A percentile compares a stretch with the other conserved stretches of the same genome.
These are phyloP conservation scores for Cladosporium austrohemisphaericum DNA, from an alignment of 2,329 filamentous ascomycete genomes.

Conservation along the genomic window DNA sequence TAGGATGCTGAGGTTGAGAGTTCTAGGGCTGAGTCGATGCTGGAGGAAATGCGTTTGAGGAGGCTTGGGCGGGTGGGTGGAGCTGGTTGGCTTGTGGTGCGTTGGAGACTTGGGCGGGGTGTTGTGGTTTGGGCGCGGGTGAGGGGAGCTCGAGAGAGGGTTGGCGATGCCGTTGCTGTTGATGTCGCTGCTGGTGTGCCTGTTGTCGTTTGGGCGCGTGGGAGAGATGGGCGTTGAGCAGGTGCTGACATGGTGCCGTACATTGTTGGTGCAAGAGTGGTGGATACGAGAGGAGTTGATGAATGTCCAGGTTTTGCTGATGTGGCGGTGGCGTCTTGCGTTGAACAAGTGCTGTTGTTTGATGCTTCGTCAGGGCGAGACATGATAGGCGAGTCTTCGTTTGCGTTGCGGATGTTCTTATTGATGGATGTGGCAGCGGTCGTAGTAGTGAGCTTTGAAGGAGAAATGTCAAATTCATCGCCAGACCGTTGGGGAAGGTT, in stretches of 20 bases:
- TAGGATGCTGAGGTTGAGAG: conserved; percentile 19
- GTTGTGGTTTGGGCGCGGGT: neutral
- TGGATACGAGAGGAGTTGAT: neutral
- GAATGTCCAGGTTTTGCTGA: too few species aligned
- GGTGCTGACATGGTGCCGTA: neutral
- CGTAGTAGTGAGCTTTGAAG: too few species aligned
- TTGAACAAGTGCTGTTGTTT: neutral
- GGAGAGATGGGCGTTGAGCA: neutral
- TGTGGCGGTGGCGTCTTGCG: too few species aligned
- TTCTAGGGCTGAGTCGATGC: conserved; percentile 19
- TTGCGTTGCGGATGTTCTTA: too few species aligned
- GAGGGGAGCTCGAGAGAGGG: too few species aligned
- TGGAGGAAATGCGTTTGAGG: conserved; percentile 1
- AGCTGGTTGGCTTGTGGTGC: neutral
- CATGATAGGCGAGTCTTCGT: too few species aligned
- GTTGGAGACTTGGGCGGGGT: neutral
- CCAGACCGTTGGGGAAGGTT: too few species aligned
- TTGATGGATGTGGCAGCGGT: too few species aligned
- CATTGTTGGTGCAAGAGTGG: neutral
- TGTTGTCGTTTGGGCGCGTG: neutral
- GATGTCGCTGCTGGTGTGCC: neutral
- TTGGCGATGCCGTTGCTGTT: neutral
- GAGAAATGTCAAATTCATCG: too few species aligned
- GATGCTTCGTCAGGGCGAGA: too few species aligned
- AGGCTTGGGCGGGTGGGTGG: neutral